Evolutionary conservation across 2,329 filamentous ascomycete genomes (phyloP), one percentile per base, ranked within the genome.

Genomic region (Nothophaeocryptopus gaeumannii): DNA sequence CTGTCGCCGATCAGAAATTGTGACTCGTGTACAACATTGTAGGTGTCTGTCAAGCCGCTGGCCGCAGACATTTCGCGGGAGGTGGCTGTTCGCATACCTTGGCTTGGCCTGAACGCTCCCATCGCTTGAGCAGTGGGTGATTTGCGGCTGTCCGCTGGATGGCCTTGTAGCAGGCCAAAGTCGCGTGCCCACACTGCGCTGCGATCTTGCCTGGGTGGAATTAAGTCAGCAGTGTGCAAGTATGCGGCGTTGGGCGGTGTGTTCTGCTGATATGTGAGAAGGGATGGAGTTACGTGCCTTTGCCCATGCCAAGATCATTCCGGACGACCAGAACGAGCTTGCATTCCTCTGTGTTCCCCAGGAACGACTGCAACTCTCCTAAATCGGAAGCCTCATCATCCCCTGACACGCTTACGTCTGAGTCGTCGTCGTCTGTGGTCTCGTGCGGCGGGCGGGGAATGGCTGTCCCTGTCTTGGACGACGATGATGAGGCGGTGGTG

Each of bases 251-350:
- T 36, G 20, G 10, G 11, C 40, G 15, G 11, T 16, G 33, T 43
- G 40, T 15, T n/a, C 14, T 26, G 7, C 7, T 26, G 20, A 34
- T 34, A 33, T 26, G 29, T 31, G 37, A 47, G 35, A 48, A n/a
- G 36, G 13, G 29, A 35, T 48, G 20, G 39, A 15, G 12, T 36
- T 31, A 69, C 76, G 36, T 75, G 93, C 92, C 92, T 74, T 96
- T 97, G 8, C 88, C 93, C 93, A 99, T 99, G 63, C 92, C 92
- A 63, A 99, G 72, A 73, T 99, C 93, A 13, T 89, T 96, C 66
- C 93, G 77, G 47, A 97, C 92, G 3, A 96, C 89, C 31, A 99
- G 76, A 11, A 96, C 89, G 50, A 97, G 77, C 74, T 97, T 97
- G 76, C 92, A 96, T 70, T 96, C 91, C 71, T 96, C 91, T 16